Evolutionary conservation across 2,329 filamentous ascomycete species (phyloP).

Genomic region (Emergomyces pasteurianus): DNA sequence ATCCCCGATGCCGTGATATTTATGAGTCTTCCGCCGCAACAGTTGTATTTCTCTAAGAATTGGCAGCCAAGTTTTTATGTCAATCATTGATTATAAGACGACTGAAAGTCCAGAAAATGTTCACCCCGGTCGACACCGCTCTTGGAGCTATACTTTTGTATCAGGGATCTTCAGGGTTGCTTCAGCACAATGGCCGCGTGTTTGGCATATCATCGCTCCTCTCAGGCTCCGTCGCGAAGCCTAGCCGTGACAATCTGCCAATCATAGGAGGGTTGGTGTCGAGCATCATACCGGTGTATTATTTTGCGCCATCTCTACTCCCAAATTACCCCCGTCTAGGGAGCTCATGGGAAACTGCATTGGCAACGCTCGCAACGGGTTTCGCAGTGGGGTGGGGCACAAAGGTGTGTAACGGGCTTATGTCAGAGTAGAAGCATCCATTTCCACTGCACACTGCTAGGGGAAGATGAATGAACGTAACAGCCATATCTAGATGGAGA

Average conservation of each 20-base stretch:
- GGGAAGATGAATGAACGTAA: not conserved
- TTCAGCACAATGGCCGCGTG: constrained; percentile 40
- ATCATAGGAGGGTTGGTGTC: constrained; percentile 37
- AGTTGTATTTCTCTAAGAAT: not conserved
- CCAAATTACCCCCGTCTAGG: constrained; percentile 31
- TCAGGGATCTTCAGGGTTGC: constrained; percentile 38
- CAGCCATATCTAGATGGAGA: not conserved
- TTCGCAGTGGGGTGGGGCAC: constrained; percentile 41
- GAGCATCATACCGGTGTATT: constrained; percentile 31
- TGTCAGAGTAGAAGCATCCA: not conserved
- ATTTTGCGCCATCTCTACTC: constrained; percentile 33
- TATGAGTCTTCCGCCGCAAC: not conserved
- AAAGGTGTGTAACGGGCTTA: constrained; percentile 27
- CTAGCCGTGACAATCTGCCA: constrained; percentile 30
- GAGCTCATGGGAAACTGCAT: constrained; percentile 22
- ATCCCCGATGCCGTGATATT: not conserved
- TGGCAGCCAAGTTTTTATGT: not conserved
- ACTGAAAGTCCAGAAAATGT: constrained; percentile 27
- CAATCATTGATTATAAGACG: not conserved
- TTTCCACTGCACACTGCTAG: not conserved
- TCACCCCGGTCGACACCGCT: constrained; percentile 41
- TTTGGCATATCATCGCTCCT: constrained; percentile 40
- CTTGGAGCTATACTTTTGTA: constrained; percentile 41
- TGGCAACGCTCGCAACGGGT: constrained; percentile 31
- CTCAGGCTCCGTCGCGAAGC: constrained; percentile 29